phyloP scores from a whole-genome alignment of 768 basidiomycete species.

The Podaxis rugospora region DNA sequence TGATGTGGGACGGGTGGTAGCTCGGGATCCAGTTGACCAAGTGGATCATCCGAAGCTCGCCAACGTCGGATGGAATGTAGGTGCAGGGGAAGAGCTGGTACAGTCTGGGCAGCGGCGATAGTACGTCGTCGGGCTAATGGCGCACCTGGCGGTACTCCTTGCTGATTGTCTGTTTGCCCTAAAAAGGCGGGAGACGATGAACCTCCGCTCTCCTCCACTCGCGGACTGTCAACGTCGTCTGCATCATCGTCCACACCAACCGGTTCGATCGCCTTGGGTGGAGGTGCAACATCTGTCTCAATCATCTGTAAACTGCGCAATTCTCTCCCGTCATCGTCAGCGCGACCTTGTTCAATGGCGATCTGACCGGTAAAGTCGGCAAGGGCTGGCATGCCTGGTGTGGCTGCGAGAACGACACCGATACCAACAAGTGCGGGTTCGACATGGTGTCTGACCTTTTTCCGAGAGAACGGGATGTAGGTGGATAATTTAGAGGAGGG shows the following conservation, averaged over 20 bases:
- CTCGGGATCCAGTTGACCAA: conserved; percentile 61
- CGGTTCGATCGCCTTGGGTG: background rate
- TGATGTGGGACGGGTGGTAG: conserved; percentile 44
- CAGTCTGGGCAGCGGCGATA: conserved; percentile 66
- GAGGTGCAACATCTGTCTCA: conserved; percentile 38
- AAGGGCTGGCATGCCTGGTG: conserved; percentile 71
- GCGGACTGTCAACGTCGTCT: conserved; percentile 37
- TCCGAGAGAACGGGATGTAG: conserved; percentile 37
- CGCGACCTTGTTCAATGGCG: conserved; percentile 85
- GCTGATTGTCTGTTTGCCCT: conserved; percentile 9
- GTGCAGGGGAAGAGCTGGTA: conserved; percentile 67
- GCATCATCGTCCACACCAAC: conserved; percentile 34
- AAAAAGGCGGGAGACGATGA: conserved; percentile 6
- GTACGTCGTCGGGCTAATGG: conserved; percentile 39
- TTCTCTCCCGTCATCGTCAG: conserved; percentile 53
- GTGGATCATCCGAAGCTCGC: conserved; percentile 65
- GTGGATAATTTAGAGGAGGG: conserved; percentile 47
- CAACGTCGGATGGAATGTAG: conserved; percentile 48
- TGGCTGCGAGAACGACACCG: conserved; percentile 73
- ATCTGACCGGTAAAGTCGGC: conserved; percentile 75
- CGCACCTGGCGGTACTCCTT: conserved; percentile 16
- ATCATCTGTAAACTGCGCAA: conserved; percentile 44
- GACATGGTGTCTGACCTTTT: conserved; percentile 68
- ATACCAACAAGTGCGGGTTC: conserved; percentile 83
- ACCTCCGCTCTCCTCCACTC: conserved; percentile 24